phyloP scores from a whole-genome alignment of 208 protist genomes.

The Acanthamoeba royreba region DNA sequence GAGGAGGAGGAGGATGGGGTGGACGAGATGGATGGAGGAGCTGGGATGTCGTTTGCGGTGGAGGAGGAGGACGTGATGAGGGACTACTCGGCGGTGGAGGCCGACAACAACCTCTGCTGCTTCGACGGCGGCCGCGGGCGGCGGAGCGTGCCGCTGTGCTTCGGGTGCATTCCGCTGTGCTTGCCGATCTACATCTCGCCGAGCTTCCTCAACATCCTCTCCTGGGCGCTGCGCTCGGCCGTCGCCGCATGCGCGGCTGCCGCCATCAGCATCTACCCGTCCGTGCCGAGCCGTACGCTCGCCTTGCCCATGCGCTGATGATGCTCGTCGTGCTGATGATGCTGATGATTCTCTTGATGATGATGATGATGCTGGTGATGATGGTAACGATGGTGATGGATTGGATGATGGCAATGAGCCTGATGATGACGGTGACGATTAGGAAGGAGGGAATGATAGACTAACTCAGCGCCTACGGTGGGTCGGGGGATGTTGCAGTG shows the following conservation, averaged over 20 bases:
- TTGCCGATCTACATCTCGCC: not conserved
- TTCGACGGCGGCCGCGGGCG: not conserved
- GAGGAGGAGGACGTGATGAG: not conserved
- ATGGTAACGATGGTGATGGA: no score
- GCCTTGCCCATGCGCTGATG: no score
- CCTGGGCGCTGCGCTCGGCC: not conserved
- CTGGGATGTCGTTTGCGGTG: no score
- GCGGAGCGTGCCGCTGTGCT: not conserved
- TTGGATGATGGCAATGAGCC: no score
- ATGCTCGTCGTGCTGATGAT: no score
- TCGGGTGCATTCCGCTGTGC: not conserved
- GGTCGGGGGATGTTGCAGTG: not conserved
- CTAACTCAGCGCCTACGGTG: no score
- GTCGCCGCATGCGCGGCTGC: not conserved
- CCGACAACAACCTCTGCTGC: constrained; percentile 28
- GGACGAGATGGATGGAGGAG: not conserved
- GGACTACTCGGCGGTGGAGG: not conserved
- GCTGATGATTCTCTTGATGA: no score
- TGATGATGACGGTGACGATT: no score
- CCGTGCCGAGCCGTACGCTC: not conserved
- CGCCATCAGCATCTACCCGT: constrained; percentile 5
- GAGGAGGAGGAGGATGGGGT: not conserved
- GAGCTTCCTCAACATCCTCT: not conserved
- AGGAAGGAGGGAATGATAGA: no score
- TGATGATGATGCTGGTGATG: no score